Base-by-base conservation (phyloP, 768 basidiomycete genomes). In the Termitomyces heimii region DNA sequence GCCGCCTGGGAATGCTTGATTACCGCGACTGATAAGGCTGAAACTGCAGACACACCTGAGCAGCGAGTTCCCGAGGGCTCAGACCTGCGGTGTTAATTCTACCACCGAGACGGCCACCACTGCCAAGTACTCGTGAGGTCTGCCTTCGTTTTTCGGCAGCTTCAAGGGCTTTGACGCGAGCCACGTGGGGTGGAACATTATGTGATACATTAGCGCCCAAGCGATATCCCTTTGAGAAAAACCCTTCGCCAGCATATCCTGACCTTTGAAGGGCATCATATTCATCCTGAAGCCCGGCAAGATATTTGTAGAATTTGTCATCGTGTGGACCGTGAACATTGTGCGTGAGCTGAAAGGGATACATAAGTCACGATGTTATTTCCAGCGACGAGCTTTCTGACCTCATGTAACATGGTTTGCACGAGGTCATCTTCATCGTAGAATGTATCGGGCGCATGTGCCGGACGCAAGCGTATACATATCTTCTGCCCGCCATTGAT, bases 241-340 rank as follows among this genome's bases (percentile, higher is more conserved):
- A 98, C 3, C 94, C 95, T 70, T 97, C 94, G 14, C 95, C 94
- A 5, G 86, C 77, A 69, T 94, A 98, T 0, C 94, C 95, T 14
- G 83, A 85, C 20, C 84, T 77, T 62, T 85, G 84, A 6, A 97
- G 77, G 3, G 78, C 83, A 40, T 90, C 88, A 63, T 87, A 94
- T 72, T 97, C 95, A 55, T 93, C 88, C 66, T 94, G 88, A 3
- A 96, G 76, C 22, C 77, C 80, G 3, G 81, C 74, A 5, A 92
- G 80, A 62, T 82, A 81, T 55, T 86, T 85, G 74, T 92, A 89
- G 63, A 94, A 90, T 52, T 79, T 82, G 50, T 91, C 87, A 62
- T 98, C 92, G 63, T 97, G 95, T 5, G 93, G 89, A 3, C 92
- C 92, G 65, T 93, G 90, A 8, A 89, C 83, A 66, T 89, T 93